These are phyloP conservation scores for Geotrichum cucujoidarum DNA, from an alignment of 1,139 yeast species.

Conservation along the genomic window DNA sequence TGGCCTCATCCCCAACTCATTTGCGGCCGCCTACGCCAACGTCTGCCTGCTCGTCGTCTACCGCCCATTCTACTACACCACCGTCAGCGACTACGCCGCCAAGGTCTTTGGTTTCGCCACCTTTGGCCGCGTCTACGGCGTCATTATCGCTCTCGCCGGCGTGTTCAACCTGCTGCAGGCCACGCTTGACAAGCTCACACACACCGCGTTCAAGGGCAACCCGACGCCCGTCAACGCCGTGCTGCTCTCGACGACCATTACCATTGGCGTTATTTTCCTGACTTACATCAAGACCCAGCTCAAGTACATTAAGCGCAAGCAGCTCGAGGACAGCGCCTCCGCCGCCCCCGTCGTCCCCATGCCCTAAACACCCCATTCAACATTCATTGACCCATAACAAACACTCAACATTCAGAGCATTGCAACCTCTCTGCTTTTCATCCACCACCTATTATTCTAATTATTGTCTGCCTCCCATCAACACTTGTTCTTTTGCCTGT, in stretches of 20 bases:
- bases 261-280: constrained; percentile 52
- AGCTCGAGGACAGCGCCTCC: constrained; percentile 59
- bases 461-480: no score
- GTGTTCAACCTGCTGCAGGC: constrained; percentile 68
- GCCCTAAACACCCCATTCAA: constrained; percentile 35
- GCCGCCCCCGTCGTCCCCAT: constrained; percentile 48
- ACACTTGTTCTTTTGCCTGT: no score
- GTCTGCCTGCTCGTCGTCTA: constrained; percentile 70
- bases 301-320: constrained; percentile 45
- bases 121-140: constrained; percentile 88
- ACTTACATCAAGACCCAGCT: constrained; percentile 53
- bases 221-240: constrained; percentile 70
- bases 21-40: constrained; percentile 61
- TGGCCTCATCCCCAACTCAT: constrained; percentile 30
- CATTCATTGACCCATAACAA: not conserved
- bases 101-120: constrained; percentile 91
- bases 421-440: no score
- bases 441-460: not conserved
- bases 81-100: constrained; percentile 85
- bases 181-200: constrained; percentile 63
- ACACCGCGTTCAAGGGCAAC: constrained; percentile 58
- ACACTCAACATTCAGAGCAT: no score
- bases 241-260: constrained; percentile 49
- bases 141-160: constrained; percentile 77
- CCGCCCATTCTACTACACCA: constrained; percentile 89